Conservation (phyloP, 1,139 yeast species). For the Nakaseomyces glabratus region DNA sequence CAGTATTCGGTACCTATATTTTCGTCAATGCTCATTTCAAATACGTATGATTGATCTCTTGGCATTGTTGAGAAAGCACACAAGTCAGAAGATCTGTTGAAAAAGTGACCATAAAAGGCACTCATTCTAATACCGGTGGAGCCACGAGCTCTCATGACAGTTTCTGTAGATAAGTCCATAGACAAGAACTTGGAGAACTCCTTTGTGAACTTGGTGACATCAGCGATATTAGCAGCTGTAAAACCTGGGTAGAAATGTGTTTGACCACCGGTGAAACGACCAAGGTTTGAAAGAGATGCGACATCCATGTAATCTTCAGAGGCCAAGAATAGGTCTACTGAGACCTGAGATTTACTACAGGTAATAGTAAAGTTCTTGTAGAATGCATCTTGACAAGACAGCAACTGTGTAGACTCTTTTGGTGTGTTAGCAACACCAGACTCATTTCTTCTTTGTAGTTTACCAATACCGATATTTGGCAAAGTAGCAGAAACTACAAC, state of each 20-base stretch:
- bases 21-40: constrained; percentile 82
- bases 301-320: constrained; percentile 83
- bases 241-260: constrained; percentile 96
- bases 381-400: constrained; percentile 71
- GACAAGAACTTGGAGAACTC: constrained; percentile 84
- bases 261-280: constrained; percentile 94
- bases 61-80: constrained; percentile 98
- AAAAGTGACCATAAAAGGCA: constrained; percentile 87
- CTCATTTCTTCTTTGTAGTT: constrained; percentile 75
- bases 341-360: constrained; percentile 81
- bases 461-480: constrained; percentile 82
- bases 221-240: constrained; percentile 73
- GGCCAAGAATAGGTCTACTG: constrained; percentile 85
- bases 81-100: constrained; percentile 88
- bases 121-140: constrained; percentile 81
- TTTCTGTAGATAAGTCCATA: constrained; percentile 86
- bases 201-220: constrained; percentile 75
- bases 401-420: constrained; percentile 66
- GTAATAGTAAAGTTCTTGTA: constrained; percentile 92
- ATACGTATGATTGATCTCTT: constrained; percentile 87
- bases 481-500: constrained; percentile 69
- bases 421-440: constrained; percentile 69
- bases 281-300: constrained; percentile 80
- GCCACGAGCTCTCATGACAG: constrained; percentile 91
- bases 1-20: constrained; percentile 71